These are phyloP conservation scores for Triangularia verruculosa DNA, from an alignment of 2,329 filamentous ascomycete genomes.

Conservation along the genomic window DNA sequence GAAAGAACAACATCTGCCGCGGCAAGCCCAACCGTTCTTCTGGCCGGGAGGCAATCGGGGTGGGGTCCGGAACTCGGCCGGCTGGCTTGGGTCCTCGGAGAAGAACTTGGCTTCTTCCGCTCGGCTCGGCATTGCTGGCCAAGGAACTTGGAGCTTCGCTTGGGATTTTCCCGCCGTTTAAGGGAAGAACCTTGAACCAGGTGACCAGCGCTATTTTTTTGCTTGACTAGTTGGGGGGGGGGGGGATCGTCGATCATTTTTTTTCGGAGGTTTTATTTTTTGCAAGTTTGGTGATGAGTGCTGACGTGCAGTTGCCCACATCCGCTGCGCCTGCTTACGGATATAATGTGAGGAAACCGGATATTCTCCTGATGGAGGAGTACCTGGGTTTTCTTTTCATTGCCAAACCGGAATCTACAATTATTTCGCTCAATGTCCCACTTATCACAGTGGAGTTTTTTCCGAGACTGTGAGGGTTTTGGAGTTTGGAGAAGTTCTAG, in stretches of 20 bases:
- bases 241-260: not conserved
- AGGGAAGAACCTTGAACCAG: not conserved
- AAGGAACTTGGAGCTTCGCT: not conserved
- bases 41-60: not conserved
- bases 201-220: not conserved
- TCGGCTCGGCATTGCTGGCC: not conserved
- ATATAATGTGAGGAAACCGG: too few relatives aligned
- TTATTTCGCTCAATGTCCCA: not conserved
- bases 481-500: not conserved
- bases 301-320: not conserved
- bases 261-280: not conserved
- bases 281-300: not conserved
- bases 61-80: not conserved
- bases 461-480: too few relatives aligned
- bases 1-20: not conserved
- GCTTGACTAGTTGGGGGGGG: not conserved
- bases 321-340: too few relatives aligned
- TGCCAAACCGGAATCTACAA: not conserved
- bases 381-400: not conserved
- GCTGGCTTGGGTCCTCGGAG: too few relatives aligned
- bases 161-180: not conserved
- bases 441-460: conserved; percentile 1
- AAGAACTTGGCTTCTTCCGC: not conserved
- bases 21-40: not conserved
- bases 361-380: not conserved